Conservation (phyloP, 2,329 filamentous ascomycete species). For the Aspergillus fructus region DNA sequence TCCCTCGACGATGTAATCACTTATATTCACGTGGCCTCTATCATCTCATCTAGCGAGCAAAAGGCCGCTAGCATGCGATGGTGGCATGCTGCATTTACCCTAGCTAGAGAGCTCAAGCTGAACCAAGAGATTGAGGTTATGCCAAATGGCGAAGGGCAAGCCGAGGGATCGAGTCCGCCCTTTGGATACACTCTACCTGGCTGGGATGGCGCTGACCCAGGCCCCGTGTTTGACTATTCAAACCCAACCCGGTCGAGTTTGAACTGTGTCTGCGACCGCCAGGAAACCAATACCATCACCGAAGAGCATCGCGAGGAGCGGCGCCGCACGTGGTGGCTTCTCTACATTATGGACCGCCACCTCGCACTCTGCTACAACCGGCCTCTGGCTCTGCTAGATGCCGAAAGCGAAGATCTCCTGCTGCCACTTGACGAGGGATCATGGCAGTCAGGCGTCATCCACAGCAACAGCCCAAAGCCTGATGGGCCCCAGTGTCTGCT, state of each 20-base stretch:
- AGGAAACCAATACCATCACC: conserved; percentile 44
- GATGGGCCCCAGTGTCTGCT: conserved; percentile 37
- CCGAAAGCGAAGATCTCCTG: conserved; percentile 78
- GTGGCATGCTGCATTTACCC: conserved; percentile 94
- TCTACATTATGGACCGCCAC: conserved; percentile 89
- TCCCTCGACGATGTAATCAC: conserved; percentile 86
- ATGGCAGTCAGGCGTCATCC: conserved; percentile 83
- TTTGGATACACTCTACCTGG: conserved; percentile 33
- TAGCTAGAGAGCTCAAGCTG: conserved; percentile 83
- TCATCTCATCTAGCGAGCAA: conserved; percentile 90
- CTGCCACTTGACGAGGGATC: conserved; percentile 84
- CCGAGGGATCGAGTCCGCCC: conserved; percentile 32
- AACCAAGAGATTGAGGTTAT: conserved; percentile 68
- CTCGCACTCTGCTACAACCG: conserved; percentile 89
- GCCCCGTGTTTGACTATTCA: conserved; percentile 44
- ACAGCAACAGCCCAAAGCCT: conserved; percentile 48
- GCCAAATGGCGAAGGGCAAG: conserved; percentile 29
- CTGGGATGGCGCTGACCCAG: conserved; percentile 52
- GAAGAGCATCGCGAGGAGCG: conserved; percentile 90
- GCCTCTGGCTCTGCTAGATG: conserved; percentile 80
- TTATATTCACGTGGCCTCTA: conserved; percentile 87
- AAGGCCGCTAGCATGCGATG: conserved; percentile 91
- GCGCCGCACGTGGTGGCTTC: conserved; percentile 87
- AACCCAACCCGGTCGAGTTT: conserved; percentile 32
- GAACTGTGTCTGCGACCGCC: conserved; percentile 37